Conservation (phyloP, 225 moss, liverwort and hornwort species). For the Pleurozium schreberi region DNA sequence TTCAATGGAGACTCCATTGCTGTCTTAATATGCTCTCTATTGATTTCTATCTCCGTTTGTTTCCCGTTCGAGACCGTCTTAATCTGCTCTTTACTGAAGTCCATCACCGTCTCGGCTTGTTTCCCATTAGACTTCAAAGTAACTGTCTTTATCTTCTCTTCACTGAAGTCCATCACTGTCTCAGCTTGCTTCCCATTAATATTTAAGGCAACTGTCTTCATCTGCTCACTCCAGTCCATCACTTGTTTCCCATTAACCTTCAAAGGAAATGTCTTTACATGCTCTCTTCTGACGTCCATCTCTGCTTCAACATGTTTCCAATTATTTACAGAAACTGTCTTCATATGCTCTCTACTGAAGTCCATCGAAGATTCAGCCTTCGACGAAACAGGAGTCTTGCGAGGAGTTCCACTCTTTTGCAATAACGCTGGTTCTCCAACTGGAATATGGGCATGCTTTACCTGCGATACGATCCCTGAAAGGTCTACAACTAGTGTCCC, state of each 20-base stretch:
- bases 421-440: neutral
- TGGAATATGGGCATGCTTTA: neutral
- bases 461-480: neutral
- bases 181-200: neutral
- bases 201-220: neutral
- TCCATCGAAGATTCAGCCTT: neutral
- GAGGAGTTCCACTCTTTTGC: neutral
- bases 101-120: neutral
- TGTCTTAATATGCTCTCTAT: neutral
- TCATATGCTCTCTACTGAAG: neutral
- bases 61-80: neutral
- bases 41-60: neutral
- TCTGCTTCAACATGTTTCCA: neutral
- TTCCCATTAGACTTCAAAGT: neutral
- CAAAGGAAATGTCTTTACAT: neutral
- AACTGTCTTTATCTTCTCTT: neutral
- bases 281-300: neutral
- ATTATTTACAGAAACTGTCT: conserved; percentile 1
- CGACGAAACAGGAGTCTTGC: neutral
- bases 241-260: neutral
- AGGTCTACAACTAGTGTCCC: conserved; percentile 37
- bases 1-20: neutral
- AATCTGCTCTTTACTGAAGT: neutral
- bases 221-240: neutral
- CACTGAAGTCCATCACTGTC: neutral